Conservation (phyloP, 2,329 filamentous ascomycete genomes). For the Exutisphaerella laricina region DNA sequence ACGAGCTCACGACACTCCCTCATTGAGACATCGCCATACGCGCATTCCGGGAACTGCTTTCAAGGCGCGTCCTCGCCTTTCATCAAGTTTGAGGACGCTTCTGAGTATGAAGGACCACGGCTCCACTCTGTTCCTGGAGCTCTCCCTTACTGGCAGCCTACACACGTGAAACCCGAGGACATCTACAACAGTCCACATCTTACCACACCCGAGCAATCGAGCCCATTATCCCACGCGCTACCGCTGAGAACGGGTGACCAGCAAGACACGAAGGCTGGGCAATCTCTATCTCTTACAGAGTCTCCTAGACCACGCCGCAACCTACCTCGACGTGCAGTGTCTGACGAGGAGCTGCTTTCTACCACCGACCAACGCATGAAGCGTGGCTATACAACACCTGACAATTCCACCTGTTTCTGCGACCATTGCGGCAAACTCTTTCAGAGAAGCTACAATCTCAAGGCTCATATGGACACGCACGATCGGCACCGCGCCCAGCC, state of each 20-base stretch:
- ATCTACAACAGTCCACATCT: slow-evolving; percentile 10
- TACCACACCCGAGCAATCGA: slow-evolving; percentile 3
- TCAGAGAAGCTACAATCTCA: slow-evolving; percentile 79
- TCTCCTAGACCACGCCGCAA: slow-evolving; percentile 1
- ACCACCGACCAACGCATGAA: slow-evolving; percentile 18
- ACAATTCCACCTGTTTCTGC: slow-evolving; percentile 68
- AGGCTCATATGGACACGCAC: slow-evolving; percentile 79
- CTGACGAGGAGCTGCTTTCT: slow-evolving; percentile 3
- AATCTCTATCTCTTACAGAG: not conserved
- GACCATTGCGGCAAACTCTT: slow-evolving; percentile 72
- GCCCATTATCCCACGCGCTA: not conserved
- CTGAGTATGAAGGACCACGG: slow-evolving; percentile 3
- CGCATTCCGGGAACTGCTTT: slow-evolving; percentile 18
- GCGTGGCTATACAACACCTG: slow-evolving; percentile 43
- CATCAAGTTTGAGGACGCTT: slow-evolving; percentile 23
- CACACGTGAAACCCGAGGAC: slow-evolving; percentile 17
- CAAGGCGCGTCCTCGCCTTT: slow-evolving; percentile 13
- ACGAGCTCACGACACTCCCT: slow-evolving; percentile 19
- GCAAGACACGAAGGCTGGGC: slow-evolving; percentile 6
- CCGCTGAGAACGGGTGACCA: slow-evolving; percentile 1
- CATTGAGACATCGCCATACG: slow-evolving; percentile 24
- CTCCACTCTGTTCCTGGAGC: slow-evolving; percentile 17
- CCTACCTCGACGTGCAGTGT: slow-evolving; percentile 6
- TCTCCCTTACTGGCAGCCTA: not conserved
- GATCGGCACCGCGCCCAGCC: slow-evolving; percentile 66